phyloP scores from a whole-genome alignment of 2,329 filamentous ascomycete genomes.

The Beauveria scarabaeidicola region DNA sequence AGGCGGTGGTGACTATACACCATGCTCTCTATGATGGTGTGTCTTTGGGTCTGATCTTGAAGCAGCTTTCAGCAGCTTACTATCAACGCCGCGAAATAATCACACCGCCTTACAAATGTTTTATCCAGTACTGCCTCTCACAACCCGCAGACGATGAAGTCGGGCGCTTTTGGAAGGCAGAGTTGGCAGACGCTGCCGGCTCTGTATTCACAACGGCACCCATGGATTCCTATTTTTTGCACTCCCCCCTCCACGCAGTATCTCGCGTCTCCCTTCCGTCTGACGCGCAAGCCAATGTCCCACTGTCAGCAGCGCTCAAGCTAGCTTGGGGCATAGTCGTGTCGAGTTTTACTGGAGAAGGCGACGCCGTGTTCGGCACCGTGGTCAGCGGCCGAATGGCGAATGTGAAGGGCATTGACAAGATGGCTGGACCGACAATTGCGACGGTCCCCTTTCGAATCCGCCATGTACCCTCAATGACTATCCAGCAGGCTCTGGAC shows the following conservation, averaged over 20 bases:
- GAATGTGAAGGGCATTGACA: conserved; percentile 7
- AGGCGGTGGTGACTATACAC: conserved; percentile 24
- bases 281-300: conserved; percentile 27
- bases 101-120: background rate
- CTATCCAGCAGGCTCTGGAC: background rate
- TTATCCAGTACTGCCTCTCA: conserved; percentile 11
- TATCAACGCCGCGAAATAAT: background rate
- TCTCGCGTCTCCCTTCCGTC: background rate
- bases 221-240: conserved; percentile 19
- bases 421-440: conserved; percentile 20
- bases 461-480: background rate
- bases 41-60: conserved; percentile 22
- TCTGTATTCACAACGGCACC: conserved; percentile 28
- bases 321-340: conserved; percentile 10
- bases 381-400: conserved; percentile 12
- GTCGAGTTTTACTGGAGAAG: conserved; percentile 1
- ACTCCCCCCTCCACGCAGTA: background rate
- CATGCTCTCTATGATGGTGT: conserved; percentile 32
- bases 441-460: conserved; percentile 11
- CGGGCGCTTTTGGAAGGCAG: conserved; percentile 17
- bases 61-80: conserved; percentile 19
- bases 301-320: conserved; percentile 23
- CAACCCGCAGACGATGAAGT: conserved; percentile 16
- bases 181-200: conserved; percentile 24
- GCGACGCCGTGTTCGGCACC: conserved; percentile 12